phyloP scores from a whole-genome alignment of 176 grass and related monocot genomes.

The Poa pratensis region DNA sequence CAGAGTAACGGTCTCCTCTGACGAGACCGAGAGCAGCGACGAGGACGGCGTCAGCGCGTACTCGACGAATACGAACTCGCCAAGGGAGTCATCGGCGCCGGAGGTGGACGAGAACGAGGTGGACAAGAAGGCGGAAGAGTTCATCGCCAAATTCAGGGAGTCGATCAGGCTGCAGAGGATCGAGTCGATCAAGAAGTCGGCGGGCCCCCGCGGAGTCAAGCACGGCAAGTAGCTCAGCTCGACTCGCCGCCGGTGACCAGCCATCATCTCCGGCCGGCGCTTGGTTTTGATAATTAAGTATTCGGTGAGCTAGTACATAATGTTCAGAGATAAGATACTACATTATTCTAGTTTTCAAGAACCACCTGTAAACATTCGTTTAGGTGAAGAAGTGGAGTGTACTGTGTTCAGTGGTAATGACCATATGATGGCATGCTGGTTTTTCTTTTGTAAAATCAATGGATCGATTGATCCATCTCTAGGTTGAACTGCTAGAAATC shows the following conservation, averaged over 20 bases:
- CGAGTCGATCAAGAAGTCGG: constrained; percentile 78
- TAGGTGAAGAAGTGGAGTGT: constrained; percentile 44
- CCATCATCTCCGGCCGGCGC: background rate
- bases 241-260: constrained; percentile 2
- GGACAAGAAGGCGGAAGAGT: constrained; percentile 95
- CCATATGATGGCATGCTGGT: background rate
- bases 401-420: constrained; percentile 2
- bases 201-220: constrained; percentile 57
- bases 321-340: constrained; percentile 29
- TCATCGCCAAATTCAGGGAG: constrained; percentile 90
- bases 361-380: constrained; percentile 57
- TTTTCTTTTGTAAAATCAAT: background rate
- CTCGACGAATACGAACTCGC: constrained; percentile 48
- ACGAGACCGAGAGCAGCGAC: constrained; percentile 66
- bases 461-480: constrained; percentile 29
- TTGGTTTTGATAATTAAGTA: constrained; percentile 20
- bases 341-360: constrained; percentile 35
- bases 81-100: constrained; percentile 43
- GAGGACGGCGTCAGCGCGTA: constrained; percentile 39
- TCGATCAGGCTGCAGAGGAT: constrained; percentile 93
- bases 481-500: background rate
- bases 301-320: constrained; percentile 19
- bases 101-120: constrained; percentile 83
- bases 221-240: constrained; percentile 50
- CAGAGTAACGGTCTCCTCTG: constrained; percentile 39